Evolutionary conservation across 2,329 filamentous ascomycete species (phyloP), one percentile per base, ranked within the genome.

Genomic region (Byssochlamys sp.): DNA sequence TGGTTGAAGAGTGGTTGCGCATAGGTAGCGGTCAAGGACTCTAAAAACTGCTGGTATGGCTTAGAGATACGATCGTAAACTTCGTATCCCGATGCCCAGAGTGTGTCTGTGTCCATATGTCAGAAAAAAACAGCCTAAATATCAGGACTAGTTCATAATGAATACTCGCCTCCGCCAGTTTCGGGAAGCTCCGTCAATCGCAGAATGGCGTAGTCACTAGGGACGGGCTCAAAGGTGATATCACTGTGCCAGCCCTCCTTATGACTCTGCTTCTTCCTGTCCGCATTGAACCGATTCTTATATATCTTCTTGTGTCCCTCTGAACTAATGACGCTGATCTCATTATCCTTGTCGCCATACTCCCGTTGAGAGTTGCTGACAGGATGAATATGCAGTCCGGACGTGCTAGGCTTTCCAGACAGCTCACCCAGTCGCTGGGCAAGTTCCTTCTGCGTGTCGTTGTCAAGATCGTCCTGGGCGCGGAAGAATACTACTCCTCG

Each of bases 321-420:
- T 0, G 76, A 79, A 27, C 73, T 79, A 58, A 81, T 80, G 51
- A 80, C 71, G 3, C 75, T 78, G 52, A 80, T 76, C 61, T 80
- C 75, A 58, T 80, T 75, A 57, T 80, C 78, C 9, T 75, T 69
- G 48, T 70, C 73, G 11, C 75, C 74, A 51, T 76, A 70, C 60
- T 78, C 77, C 10, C 77, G 73, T 56, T 74, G 73, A 52, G 76
- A 78, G 66, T 81, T 81, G 62, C 66, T 71, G 25, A 80, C 63
- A 0, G 78, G 76, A 63, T 81, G 78, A 27, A 76, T 72, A 57
- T 80, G 77, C 7, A 79, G 67, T 26, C 70, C 63, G 0, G 77
- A 79, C 11, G 73, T 74, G 56, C 66, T 70, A 3, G 78, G 78
- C 63, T 79, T 78, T 56, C 77, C 77, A 4, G 75, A 72, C 10